A percentile compares a stretch with the other conserved stretches of the same genome.
These are phyloP conservation scores for Epichloe gansuensis DNA, from an alignment of 2,329 filamentous ascomycete genomes.

Conservation along the genomic window DNA sequence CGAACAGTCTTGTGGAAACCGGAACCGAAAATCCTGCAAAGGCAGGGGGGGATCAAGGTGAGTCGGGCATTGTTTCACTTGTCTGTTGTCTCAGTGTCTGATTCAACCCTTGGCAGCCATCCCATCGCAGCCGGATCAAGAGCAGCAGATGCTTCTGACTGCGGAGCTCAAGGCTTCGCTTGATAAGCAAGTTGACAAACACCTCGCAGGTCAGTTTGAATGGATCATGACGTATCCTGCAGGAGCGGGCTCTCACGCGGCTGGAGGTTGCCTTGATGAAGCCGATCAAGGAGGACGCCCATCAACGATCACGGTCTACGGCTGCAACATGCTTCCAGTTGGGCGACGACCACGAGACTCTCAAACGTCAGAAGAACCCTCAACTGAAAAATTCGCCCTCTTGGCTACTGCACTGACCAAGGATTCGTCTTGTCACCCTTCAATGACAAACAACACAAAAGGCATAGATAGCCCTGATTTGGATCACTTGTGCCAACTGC, in stretches of 20 bases:
- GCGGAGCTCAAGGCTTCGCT: background rate
- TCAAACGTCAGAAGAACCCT: background rate
- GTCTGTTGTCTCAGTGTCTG: background rate
- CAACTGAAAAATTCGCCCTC: constrained; percentile 30
- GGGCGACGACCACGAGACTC: background rate
- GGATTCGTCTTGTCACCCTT: constrained; percentile 10
- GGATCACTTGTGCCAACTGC: background rate
- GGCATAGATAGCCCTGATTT: constrained; percentile 5
- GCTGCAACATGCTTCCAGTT: constrained; percentile 36
- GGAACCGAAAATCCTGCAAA: background rate
- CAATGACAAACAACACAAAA: constrained; percentile 10
- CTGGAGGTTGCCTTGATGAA: constrained; percentile 8
- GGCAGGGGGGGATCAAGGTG: background rate
- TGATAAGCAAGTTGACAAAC: constrained; percentile 23
- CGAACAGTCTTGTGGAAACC: constrained; percentile 5
- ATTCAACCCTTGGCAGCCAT: background rate
- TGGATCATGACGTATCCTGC: constrained; percentile 31
- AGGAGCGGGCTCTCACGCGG: constrained; percentile 13
- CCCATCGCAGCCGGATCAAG: background rate
- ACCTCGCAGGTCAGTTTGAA: constrained; percentile 37
- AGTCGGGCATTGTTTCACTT: background rate
- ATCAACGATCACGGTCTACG: constrained; percentile 22
- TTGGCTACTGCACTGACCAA: constrained; percentile 32
- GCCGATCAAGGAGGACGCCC: background rate
- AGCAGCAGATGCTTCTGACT: background rate